Evolutionary conservation across 345 rosid species (phyloP).

Genomic region (Populus simonii): DNA sequence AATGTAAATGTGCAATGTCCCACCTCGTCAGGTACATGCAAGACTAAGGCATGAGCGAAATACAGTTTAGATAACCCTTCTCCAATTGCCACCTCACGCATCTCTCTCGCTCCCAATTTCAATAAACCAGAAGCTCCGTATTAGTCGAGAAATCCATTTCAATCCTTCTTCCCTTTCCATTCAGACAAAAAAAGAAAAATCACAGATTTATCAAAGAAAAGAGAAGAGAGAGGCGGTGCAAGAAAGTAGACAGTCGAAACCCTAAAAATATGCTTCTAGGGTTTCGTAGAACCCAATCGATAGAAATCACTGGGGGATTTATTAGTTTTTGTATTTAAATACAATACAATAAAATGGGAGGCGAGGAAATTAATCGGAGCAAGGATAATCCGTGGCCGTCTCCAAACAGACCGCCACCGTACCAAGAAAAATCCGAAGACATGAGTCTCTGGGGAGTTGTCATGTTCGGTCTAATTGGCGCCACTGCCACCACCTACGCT

Average conservation of each 20-base stretch:
- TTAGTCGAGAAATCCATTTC: too few species aligned
- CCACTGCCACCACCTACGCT: constrained; percentile 85
- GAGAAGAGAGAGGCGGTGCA: background rate
- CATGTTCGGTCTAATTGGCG: constrained; percentile 73
- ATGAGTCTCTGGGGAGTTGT: constrained; percentile 74
- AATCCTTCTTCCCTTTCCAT: too few species aligned
- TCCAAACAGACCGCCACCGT: constrained; percentile 21
- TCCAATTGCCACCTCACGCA: background rate
- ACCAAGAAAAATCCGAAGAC: constrained; percentile 38
- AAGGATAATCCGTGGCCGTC: constrained; percentile 41
- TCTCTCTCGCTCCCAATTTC: background rate
- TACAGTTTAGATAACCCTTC: background rate
- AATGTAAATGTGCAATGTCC: too few species aligned
- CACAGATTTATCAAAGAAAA: background rate
- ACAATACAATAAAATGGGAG: constrained; percentile 36
- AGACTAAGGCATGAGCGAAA: too few species aligned
- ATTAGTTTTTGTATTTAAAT: background rate
- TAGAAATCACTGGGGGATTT: background rate
- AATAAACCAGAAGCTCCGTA: too few species aligned
- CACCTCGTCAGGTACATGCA: too few species aligned
- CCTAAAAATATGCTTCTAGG: constrained; percentile 30
- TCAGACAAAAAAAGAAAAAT: background rate
- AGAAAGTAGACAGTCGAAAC: background rate
- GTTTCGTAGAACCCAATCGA: constrained; percentile 9
- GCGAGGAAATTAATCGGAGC: constrained; percentile 33